These are phyloP conservation scores for Rhododendron henanense DNA, from an alignment of 148 eudicot genomes.

Conservation along the genomic window DNA sequence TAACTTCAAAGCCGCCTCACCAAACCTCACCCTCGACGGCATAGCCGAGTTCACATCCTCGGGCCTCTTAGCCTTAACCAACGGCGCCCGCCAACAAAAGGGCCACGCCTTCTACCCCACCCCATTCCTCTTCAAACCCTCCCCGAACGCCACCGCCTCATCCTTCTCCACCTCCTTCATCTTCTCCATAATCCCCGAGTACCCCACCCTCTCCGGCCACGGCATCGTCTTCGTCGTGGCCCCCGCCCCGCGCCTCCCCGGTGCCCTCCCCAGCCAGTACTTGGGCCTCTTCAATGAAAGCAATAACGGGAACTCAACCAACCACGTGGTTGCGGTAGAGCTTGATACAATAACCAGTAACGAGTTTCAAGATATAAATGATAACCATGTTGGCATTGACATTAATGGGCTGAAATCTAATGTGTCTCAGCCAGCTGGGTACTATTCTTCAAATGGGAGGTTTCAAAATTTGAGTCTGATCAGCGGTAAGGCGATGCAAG, in stretches of 20 bases:
- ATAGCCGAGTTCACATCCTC: slow-evolving; percentile 28
- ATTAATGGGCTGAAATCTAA: slow-evolving; percentile 30
- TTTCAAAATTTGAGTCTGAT: slow-evolving; percentile 27
- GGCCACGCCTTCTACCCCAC: slow-evolving; percentile 49
- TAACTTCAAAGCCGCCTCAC: slow-evolving; percentile 23
- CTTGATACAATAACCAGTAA: slow-evolving; percentile 28
- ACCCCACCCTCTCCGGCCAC: slow-evolving; percentile 35
- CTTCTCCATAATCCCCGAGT: slow-evolving; percentile 44
- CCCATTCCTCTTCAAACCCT: slow-evolving; percentile 44
- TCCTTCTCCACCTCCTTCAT: slow-evolving; percentile 59
- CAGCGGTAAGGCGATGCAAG: slow-evolving; percentile 36
- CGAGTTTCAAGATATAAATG: slow-evolving; percentile 30
- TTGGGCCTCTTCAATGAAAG: slow-evolving; percentile 23
- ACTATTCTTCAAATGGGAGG: slow-evolving; percentile 11
- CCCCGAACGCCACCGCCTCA: slow-evolving; percentile 17
- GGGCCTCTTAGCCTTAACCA: slow-evolving; percentile 48
- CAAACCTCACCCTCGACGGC: slow-evolving; percentile 42
- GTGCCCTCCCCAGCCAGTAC: slow-evolving; percentile 19
- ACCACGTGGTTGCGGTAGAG: slow-evolving; percentile 36
- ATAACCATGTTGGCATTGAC: slow-evolving; percentile 51
- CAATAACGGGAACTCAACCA: slow-evolving; percentile 21
- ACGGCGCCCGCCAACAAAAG: slow-evolving; percentile 28
- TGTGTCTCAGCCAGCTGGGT: slow-evolving; percentile 32
- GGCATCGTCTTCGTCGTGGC: slow-evolving; percentile 53
- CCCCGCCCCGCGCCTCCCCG: slow-evolving; percentile 27